phyloP scores from a whole-genome alignment of 2,329 filamentous ascomycete species.

The Penicillium sumatraense region DNA sequence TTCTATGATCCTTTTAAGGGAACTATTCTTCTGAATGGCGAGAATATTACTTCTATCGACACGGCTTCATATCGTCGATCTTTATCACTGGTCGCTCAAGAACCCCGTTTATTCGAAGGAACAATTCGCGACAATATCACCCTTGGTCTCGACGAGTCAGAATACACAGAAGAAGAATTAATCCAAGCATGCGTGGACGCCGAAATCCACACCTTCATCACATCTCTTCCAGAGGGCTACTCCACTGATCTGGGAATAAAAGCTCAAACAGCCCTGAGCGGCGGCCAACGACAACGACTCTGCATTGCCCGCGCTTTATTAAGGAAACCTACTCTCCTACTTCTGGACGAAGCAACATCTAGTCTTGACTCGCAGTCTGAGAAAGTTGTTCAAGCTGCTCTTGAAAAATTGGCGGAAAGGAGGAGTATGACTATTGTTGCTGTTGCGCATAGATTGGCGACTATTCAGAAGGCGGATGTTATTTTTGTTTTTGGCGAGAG shows the following conservation, averaged over 20 bases:
- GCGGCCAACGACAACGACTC: constrained; percentile 62
- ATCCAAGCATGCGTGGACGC: constrained; percentile 55
- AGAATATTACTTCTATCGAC: constrained; percentile 35
- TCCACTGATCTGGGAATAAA: constrained; percentile 55
- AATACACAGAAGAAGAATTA: constrained; percentile 45
- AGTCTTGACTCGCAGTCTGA: constrained; percentile 70
- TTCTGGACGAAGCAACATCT: constrained; percentile 65
- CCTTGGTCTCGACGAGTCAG: constrained; percentile 47
- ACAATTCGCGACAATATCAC: constrained; percentile 54
- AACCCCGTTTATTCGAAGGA: constrained; percentile 51
- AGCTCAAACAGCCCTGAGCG: constrained; percentile 53
- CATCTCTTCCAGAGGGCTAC: constrained; percentile 57
- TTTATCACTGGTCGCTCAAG: constrained; percentile 47
- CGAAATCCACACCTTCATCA: constrained; percentile 59
- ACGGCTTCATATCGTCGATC: constrained; percentile 34
- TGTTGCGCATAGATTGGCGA: constrained; percentile 77
- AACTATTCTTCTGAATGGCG: constrained; percentile 39
- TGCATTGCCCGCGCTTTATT: constrained; percentile 61
- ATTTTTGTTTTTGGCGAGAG: constrained; percentile 75
- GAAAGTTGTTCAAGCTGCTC: constrained; percentile 68
- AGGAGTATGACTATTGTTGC: constrained; percentile 69
- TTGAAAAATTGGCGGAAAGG: constrained; percentile 64
- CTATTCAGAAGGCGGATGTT: constrained; percentile 77
- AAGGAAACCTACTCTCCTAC: constrained; percentile 55
- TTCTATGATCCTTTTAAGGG: constrained; percentile 52